Base-by-base conservation (phyloP, 2,329 filamentous ascomycete species). In the Arachnomyces sp. region DNA sequence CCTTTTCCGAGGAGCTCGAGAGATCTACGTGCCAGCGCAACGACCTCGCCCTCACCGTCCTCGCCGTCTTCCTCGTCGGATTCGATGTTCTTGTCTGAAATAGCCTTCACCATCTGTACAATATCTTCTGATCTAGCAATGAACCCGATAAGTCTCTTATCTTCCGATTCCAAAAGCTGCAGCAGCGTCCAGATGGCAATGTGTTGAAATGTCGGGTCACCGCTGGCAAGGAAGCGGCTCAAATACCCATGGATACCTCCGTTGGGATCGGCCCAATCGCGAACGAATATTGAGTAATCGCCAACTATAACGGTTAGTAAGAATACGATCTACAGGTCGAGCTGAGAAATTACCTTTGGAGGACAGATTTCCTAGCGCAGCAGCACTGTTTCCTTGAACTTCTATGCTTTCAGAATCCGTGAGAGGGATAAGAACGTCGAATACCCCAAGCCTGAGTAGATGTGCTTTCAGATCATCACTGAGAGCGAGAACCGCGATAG, bases 171-270 rank as follows among this genome's bases (percentile, higher is more conserved):
- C 37, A 98, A 81, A 3, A 98, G 76, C 59, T 98, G 92, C 3
- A 98, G 76, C 35, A 98, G 68, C 1, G 92, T 98, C 92, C 92
- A 98, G 48, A 96, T 94, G 37, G 92, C 92, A 57, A 98, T 98
- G 60, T 98, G 92, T 65, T 98, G 92, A 72, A 98, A 98, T 0
- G 92, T 98, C 1, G 92, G 81, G 58, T 98, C 92, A 31, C 89
- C 90, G 48, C 88, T 95, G 33, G 84, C 85, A 13, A 98, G 74
- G 72, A 98, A 98, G 40, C 90, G 81, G 53, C 81, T 84, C 28
- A 98, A 74, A 58, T 98, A 98, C 39, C 92, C 92, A 58, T 95
- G 89, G 45, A 98, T 94, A 34, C 92, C 92, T 34, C 88, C 92
- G 46, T 87, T 84, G 2, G 92, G 92, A 54, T 94, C 82, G 13